Base-by-base conservation (phyloP, 2,329 filamentous ascomycete genomes). In the Chaetomiaceae sp. region DNA sequence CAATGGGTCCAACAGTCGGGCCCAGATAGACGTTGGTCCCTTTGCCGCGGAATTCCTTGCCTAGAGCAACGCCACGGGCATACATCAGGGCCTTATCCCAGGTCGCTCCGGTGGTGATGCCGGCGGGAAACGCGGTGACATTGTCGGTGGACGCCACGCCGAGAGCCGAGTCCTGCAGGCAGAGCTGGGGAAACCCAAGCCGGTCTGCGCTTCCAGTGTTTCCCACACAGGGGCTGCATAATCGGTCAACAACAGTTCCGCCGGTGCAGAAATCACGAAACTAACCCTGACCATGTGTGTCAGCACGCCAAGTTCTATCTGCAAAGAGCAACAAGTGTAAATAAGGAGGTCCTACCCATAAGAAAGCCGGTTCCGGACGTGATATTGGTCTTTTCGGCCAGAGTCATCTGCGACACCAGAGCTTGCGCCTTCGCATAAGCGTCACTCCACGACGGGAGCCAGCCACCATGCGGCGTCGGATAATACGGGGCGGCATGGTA, bases 321-420 rank as follows among this genome's bases (percentile, higher is more conserved):
- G 20, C 18, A 14, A 14, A 32, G n/a, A n/a, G 29, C 29, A 30
- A 12, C 17, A 26, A 15, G 12, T 3, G 9, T 5, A 14, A 3
- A 14, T 15, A 32, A 15, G 19, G 26, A 24, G 14, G 1, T 56
- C 59, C 54, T 60, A 70, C 76, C 84, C 85, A 88, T 89, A 53
- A 73, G 83, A 34, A 83, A 74, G 1, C 85, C 85, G 1, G 76
- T 83, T 3, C 86, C 86, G 1, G 78, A 77, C 0, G 84, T 88
- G 42, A 89, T 73, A 59, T 89, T 90, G 3, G 84, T 82, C 67
- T 90, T 91, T 62, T 90, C 86, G 2, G 84, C 85, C 46, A 91
- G 65, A 0, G 85, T 90, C 85, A 91, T 87, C 38, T 79, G 76
- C 43, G 79, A 76, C 14, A 91, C 86, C 12, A 90, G 64, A 3